Evolutionary conservation across 805 yeast species (phyloP).

Genomic region (Kurtzmaniella fragi): DNA sequence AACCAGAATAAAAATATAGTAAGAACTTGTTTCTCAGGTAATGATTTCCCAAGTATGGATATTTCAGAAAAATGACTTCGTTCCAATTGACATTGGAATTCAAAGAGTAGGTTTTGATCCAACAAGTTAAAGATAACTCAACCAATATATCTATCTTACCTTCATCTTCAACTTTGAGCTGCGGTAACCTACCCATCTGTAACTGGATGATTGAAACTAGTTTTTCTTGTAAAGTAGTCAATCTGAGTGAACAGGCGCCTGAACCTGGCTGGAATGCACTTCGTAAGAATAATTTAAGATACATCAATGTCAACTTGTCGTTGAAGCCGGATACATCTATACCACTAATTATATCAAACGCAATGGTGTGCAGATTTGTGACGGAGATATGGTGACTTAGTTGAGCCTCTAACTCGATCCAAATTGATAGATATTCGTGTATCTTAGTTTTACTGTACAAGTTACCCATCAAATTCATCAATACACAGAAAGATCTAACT

Average conservation of each 20-base stretch:
- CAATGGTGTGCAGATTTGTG: no score
- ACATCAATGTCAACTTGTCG: no score
- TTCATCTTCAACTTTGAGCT: slow-evolving; percentile 18
- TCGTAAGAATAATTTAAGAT: no score
- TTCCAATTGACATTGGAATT: slow-evolving; percentile 27
- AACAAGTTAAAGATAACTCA: slow-evolving; percentile 23
- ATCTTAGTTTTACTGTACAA: slow-evolving; percentile 4
- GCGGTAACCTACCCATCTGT: slow-evolving; percentile 34
- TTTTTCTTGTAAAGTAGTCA: slow-evolving; percentile 2
- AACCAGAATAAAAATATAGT: slow-evolving; percentile 21
- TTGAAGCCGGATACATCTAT: no score
- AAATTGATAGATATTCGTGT: neutral
- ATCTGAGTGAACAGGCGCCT: no score
- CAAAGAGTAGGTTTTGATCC: slow-evolving; percentile 19
- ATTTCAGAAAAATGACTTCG: slow-evolving; percentile 29
- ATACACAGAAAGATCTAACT: slow-evolving; percentile 10
- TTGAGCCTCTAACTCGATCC: neutral
- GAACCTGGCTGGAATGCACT: no score
- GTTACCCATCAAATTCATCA: slow-evolving; percentile 11
- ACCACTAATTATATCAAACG: no score
- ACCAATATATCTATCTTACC: slow-evolving; percentile 13
- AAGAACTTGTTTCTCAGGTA: slow-evolving; percentile 31
- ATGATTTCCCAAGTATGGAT: slow-evolving; percentile 35
- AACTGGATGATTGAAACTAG: slow-evolving; percentile 13
- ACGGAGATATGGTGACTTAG: no score